Base-by-base conservation (phyloP, 768 basidiomycete genomes). In the Boletus bicolor region DNA sequence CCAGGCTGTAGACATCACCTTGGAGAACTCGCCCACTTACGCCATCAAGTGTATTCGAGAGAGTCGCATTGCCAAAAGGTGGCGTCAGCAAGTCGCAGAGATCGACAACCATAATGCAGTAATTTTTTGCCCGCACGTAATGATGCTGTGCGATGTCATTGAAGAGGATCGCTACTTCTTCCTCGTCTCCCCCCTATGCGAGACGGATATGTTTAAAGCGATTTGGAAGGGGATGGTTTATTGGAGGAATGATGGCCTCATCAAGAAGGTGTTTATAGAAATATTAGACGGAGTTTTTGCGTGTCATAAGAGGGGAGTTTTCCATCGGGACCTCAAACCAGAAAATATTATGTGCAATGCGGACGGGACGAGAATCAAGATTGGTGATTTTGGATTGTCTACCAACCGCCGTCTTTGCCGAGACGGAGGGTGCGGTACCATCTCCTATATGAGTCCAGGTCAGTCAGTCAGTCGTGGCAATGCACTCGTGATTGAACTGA, bases 311-410 rank as follows among this genome's bases (percentile, higher is more conserved):
- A 75, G 77, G 30, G 81, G 83, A 12, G 81, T 95, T 56, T 92
- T 78, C 68, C 93, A 94, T 71, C 86, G 91, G 24, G 91, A 93
- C 64, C 80, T 94, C 65, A 93, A 94, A 68, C 91, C 91, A 1
- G 93, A 93, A 66, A 92, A 87, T 69, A 77, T 92, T 41, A 76
- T 93, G 49, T 85, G 83, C 68, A 79, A 73, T 56, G 68, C 68
- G 63, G 81, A 72, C 49, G 85, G 86, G 15, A 70, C 67, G 32
- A 65, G 75, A 51, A 76, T 92, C 41, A 76, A 77, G 53, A 75
- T 93, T 41, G 82, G 86, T 19, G 91, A 93, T 72, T 93, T 93
- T 77, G 91, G 92, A 14, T 69, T 92, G 51, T 79, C 83, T 0
- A 84, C 80, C 3, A 71, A 69, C 38, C 70, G 70, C 53, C 70